A percentile compares a stretch with the other conserved stretches of the same genome.
These are phyloP conservation scores for Candida dubliniensis DNA, from an alignment of 1,139 yeast genomes.

Conservation along the genomic window DNA sequence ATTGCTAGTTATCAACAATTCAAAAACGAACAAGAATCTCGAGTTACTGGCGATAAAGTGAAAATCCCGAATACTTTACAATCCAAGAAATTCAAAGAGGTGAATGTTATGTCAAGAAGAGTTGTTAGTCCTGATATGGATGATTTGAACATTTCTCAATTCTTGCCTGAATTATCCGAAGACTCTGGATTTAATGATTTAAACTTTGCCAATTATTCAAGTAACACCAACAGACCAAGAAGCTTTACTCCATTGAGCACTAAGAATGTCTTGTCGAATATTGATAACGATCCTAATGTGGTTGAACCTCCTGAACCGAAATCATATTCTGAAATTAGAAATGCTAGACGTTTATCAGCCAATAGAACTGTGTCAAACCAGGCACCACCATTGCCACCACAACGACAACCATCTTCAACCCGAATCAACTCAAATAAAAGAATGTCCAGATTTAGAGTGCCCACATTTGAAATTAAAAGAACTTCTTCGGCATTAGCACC, in stretches of 20 bases:
- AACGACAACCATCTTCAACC: neutral
- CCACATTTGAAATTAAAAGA: slow-evolving; percentile 45
- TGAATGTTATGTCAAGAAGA: slow-evolving; percentile 45
- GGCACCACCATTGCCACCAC: slow-evolving; percentile 2
- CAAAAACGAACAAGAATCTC: slow-evolving; percentile 1
- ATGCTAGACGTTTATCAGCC: slow-evolving; percentile 8
- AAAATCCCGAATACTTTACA: slow-evolving; percentile 26
- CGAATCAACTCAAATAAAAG: slow-evolving; percentile 1
- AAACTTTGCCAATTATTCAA: slow-evolving; percentile 24
- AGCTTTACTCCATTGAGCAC: slow-evolving; percentile 32
- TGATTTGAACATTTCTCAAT: slow-evolving; percentile 39
- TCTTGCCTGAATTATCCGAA: slow-evolving; percentile 47
- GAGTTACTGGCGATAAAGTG: slow-evolving; percentile 9
- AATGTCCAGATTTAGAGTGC: slow-evolving; percentile 40
- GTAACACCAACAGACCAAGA: slow-evolving; percentile 22
- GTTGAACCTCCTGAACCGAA: slow-evolving; percentile 25
- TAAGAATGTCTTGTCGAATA: slow-evolving; percentile 28
- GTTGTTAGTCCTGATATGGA: slow-evolving; percentile 37
- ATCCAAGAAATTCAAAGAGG: slow-evolving; percentile 40
- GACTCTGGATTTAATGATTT: slow-evolving; percentile 50
- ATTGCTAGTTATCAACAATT: slow-evolving; percentile 8
- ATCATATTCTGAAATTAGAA: slow-evolving; percentile 7
- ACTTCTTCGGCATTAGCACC: slow-evolving; percentile 38
- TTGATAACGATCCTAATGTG: slow-evolving; percentile 20
- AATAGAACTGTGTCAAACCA: neutral